Conservation (phyloP, 1,284 basidiomycete genomes). For the Microbotryomycetes sp. region DNA sequence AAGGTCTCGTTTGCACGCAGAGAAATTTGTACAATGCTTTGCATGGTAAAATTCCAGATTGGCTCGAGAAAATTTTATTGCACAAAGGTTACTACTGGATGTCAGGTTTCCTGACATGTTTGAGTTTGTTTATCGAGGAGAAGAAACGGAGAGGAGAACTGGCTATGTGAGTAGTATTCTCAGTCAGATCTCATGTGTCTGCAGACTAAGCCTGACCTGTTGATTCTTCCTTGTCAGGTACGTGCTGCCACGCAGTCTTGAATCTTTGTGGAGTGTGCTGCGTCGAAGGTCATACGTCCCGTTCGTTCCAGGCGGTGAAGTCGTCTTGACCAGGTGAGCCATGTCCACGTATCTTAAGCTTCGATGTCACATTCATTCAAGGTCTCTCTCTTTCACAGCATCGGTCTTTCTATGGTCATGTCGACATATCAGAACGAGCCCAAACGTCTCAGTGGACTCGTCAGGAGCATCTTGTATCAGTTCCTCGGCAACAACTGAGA, state of each 20-base stretch:
- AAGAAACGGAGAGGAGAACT: slow-evolving; percentile 70
- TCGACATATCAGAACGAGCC: slow-evolving; percentile 75
- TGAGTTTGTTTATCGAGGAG: slow-evolving; percentile 82
- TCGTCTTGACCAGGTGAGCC: slow-evolving; percentile 57
- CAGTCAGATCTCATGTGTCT: too few species aligned
- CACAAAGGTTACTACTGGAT: slow-evolving; percentile 33
- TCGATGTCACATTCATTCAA: background rate
- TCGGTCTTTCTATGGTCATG: slow-evolving; percentile 90
- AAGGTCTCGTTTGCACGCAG: slow-evolving; percentile 75
- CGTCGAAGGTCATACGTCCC: slow-evolving; percentile 71
- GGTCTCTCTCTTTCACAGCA: slow-evolving; percentile 46
- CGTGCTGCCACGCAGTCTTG: slow-evolving; percentile 53
- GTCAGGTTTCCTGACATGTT: slow-evolving; percentile 62
- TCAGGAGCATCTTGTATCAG: slow-evolving; percentile 75
- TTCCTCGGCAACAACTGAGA: slow-evolving; percentile 80
- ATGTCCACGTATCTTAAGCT: too few species aligned
- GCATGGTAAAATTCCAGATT: slow-evolving; percentile 35
- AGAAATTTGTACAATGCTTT: slow-evolving; percentile 51
- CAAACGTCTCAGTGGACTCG: slow-evolving; percentile 76
- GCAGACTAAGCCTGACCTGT: slow-evolving; percentile 1
- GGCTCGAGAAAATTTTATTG: slow-evolving; percentile 10
- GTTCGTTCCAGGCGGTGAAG: slow-evolving; percentile 57
- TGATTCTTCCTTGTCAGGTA: slow-evolving; percentile 56
- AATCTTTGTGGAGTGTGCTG: slow-evolving; percentile 77
- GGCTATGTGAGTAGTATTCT: slow-evolving; percentile 77